A percentile compares a stretch with the other conserved stretches of the same genome.
These are phyloP conservation scores for Mycena latifolia DNA, from an alignment of 768 basidiomycete species.

Conservation along the genomic window DNA sequence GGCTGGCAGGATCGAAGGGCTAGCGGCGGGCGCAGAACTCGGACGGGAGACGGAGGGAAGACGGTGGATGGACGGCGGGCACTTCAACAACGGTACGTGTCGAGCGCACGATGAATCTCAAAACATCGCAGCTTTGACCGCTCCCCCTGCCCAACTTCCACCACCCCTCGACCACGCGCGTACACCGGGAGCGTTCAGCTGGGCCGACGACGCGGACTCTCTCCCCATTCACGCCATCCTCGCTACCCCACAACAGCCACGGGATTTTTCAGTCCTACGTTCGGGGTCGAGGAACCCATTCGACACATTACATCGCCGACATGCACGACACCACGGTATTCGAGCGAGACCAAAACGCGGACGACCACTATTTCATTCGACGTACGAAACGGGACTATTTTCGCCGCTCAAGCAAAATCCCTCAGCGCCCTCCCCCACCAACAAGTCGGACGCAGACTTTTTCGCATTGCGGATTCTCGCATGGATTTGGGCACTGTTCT, in stretches of 20 bases:
- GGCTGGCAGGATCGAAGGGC: constrained; percentile 6
- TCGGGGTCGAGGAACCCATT: constrained; percentile 7
- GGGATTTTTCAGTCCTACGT: constrained; percentile 14
- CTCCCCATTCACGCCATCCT: constrained; percentile 5
- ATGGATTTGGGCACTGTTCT: neutral
- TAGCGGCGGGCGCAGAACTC: neutral
- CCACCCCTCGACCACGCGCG: neutral
- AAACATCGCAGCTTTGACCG: neutral
- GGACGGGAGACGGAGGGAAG: neutral
- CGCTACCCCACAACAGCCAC: neutral
- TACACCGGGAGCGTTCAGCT: neutral
- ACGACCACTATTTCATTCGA: neutral
- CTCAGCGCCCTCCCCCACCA: neutral
- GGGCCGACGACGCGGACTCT: constrained; percentile 11
- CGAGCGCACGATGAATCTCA: neutral
- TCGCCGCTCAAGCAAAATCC: neutral
- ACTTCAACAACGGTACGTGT: constrained; percentile 11
- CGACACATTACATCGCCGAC: constrained; percentile 9
- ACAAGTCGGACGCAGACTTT: neutral
- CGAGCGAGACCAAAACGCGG: neutral
- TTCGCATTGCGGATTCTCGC: neutral
- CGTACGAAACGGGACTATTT: neutral
- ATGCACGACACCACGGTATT: neutral
- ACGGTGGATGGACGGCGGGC: neutral
- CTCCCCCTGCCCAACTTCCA: neutral